Percentiles rank a stretch among this genome's conserved stretches.
These are phyloP conservation scores for Microcos paniculata DNA, from an alignment of 345 rosid genomes.

Conservation along the genomic window DNA sequence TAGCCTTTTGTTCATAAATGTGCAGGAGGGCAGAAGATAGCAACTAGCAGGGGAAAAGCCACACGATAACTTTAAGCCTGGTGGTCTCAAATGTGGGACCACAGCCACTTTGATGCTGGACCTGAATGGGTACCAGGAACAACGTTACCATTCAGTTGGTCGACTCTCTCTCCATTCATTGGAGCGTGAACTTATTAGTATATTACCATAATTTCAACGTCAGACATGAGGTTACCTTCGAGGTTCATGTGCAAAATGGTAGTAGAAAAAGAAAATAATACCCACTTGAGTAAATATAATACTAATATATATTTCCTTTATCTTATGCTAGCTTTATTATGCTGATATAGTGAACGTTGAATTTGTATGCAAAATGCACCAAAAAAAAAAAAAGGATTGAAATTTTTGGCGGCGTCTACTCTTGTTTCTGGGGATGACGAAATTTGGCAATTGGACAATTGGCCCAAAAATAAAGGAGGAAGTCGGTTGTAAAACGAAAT, in stretches of 20 bases:
- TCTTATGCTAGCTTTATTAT: too few species aligned
- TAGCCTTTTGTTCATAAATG: background rate
- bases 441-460: too few species aligned
- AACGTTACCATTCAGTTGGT: background rate
- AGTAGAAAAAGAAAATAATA: background rate
- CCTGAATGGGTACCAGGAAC: slow-evolving; percentile 6
- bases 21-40: background rate
- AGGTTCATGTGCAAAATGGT: background rate
- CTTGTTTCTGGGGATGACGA: background rate
- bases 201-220: slow-evolving; percentile 1
- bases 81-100: background rate
- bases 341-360: background rate
- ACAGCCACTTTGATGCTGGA: background rate
- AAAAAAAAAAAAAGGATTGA: too few species aligned
- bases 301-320: background rate
- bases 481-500: background rate
- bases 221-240: background rate
- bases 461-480: too few species aligned
- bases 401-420: too few species aligned
- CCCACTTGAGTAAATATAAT: background rate
- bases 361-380: slow-evolving; percentile 5
- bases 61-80: background rate
- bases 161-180: background rate
- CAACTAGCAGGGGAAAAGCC: background rate
- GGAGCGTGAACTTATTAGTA: background rate